These are phyloP conservation scores for Phytophthora macrochlamydospora DNA, from an alignment of 352 stramenopile species.

Conservation along the genomic window DNA sequence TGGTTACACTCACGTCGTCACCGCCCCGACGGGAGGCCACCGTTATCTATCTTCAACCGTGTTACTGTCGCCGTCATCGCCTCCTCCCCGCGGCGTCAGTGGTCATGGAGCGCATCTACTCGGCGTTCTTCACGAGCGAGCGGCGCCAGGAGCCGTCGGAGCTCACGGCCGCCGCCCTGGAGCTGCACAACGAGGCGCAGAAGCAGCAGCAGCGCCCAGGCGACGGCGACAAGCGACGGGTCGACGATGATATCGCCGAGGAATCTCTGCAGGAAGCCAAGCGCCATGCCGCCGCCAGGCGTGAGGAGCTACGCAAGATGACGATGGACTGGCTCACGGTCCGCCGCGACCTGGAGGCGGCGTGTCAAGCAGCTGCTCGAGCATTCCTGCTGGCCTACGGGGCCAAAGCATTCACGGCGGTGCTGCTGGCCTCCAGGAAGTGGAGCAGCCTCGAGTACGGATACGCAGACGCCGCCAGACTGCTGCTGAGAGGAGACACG, in stretches of 20 bases:
- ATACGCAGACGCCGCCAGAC: slow-evolving; percentile 74
- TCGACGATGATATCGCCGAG: slow-evolving; percentile 2
- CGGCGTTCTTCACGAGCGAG: slow-evolving; percentile 78
- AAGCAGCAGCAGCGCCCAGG: slow-evolving; percentile 17
- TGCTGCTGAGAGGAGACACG: slow-evolving; percentile 70
- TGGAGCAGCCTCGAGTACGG: slow-evolving; percentile 79
- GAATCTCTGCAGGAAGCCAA: slow-evolving; percentile 28
- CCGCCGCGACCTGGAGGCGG: slow-evolving; percentile 52
- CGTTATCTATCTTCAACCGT: slow-evolving; percentile 4
- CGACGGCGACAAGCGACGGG: slow-evolving; percentile 15
- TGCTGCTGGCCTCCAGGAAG: slow-evolving; percentile 79
- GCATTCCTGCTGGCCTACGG: slow-evolving; percentile 81
- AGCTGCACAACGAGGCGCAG: slow-evolving; percentile 67
- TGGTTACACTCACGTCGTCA: not conserved
- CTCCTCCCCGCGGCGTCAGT: not conserved
- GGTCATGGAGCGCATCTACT: slow-evolving; percentile 87
- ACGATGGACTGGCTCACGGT: slow-evolving; percentile 33
- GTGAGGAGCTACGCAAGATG: slow-evolving; percentile 41
- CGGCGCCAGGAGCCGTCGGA: slow-evolving; percentile 37
- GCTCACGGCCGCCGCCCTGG: slow-evolving; percentile 68
- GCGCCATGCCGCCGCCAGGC: slow-evolving; percentile 36
- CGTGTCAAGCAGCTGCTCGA: slow-evolving; percentile 50
- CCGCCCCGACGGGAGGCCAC: not conserved
- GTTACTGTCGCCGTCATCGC: not conserved
- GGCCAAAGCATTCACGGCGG: slow-evolving; percentile 81